These are phyloP conservation scores for Cnidoscolus chayamansa DNA, from an alignment of 441 rosid species.

Conservation along the genomic window DNA sequence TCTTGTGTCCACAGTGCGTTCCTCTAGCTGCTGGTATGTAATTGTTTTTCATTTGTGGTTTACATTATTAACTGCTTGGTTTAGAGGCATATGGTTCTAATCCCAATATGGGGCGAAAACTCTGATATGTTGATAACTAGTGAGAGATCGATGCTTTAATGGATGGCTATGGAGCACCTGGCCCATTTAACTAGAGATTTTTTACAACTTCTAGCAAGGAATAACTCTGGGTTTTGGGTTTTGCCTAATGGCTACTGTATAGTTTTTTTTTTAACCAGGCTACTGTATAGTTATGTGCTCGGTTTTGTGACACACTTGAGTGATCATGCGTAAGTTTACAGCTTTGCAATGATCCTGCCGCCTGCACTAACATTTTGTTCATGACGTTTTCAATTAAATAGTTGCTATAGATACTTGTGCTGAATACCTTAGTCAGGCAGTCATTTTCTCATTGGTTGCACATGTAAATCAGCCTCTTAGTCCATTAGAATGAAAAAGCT, in stretches of 20 bases:
- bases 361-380: not conserved
- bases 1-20: conserved; percentile 55
- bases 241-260: not conserved
- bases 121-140: not conserved
- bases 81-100: not conserved
- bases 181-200: not conserved
- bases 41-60: not conserved
- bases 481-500: not conserved
- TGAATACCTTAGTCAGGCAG: not conserved
- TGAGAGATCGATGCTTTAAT: not conserved
- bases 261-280: not conserved
- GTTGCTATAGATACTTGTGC: not conserved
- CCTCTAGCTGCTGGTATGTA: conserved; percentile 38
- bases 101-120: not conserved
- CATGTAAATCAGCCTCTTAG: not conserved
- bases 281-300: not conserved
- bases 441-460: not conserved
- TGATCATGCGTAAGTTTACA: not conserved
- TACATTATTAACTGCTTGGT: not conserved
- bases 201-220: not conserved
- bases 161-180: not conserved
- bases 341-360: conserved; percentile 1
- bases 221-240: not conserved
- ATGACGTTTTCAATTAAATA: not conserved
- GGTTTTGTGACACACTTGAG: not conserved